These are phyloP conservation scores for Ceratocystis cacaofunesta DNA, from an alignment of 2,329 filamentous ascomycete genomes.

Conservation along the genomic window DNA sequence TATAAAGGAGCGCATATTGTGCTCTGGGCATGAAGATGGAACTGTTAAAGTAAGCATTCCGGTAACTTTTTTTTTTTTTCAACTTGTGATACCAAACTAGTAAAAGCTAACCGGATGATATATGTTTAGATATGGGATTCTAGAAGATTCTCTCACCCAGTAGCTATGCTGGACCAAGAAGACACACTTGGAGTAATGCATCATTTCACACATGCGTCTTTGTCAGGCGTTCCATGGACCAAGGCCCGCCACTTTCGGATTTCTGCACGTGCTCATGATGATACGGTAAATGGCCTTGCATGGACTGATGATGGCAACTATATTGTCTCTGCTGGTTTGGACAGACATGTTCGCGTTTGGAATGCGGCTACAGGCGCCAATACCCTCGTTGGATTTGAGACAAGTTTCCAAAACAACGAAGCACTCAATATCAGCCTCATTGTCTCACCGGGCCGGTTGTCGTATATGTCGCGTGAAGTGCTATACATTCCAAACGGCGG, in stretches of 20 bases:
- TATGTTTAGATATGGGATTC: conserved; percentile 67
- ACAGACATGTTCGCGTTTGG: conserved; percentile 78
- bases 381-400: conserved; percentile 76
- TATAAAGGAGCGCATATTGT: conserved; percentile 60
- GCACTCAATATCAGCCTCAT: conserved; percentile 48
- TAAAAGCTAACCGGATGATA: neutral
- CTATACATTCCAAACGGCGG: conserved; percentile 70
- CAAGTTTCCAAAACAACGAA: conserved; percentile 59
- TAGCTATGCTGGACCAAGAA: conserved; percentile 71
- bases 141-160: conserved; percentile 56
- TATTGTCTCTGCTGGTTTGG: conserved; percentile 68
- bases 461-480: conserved; percentile 43
- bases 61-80: neutral
- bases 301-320: conserved; percentile 72
- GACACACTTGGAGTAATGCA: conserved; percentile 56
- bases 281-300: conserved; percentile 67
- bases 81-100: neutral
- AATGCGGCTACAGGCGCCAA: conserved; percentile 67
- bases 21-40: conserved; percentile 73
- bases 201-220: conserved; percentile 24
- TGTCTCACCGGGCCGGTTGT: conserved; percentile 45
- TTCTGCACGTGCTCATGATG: conserved; percentile 55
- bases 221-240: conserved; percentile 23
- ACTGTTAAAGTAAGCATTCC: conserved; percentile 32
- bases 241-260: conserved; percentile 29